Conservation (phyloP, 2,329 filamentous ascomycete species). For the Cercospora citrullina region DNA sequence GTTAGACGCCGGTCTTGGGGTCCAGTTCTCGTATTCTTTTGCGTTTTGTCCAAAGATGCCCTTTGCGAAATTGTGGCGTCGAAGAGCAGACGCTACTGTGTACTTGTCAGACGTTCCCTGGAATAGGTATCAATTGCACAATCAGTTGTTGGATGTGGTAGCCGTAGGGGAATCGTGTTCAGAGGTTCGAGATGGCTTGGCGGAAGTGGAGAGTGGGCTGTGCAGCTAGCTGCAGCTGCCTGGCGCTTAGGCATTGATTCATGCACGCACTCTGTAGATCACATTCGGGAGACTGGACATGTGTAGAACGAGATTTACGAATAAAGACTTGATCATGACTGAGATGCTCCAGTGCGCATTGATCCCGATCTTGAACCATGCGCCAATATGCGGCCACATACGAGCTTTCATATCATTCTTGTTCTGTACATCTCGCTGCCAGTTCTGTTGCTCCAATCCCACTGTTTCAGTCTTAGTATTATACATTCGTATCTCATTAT, state of each 20-base stretch:
- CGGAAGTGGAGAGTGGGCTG: not conserved
- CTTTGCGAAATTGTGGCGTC: not conserved
- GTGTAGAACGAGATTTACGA: not conserved
- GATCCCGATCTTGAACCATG: not conserved
- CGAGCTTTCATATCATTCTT: not conserved
- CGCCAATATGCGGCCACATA: not conserved
- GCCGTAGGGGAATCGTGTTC: not conserved
- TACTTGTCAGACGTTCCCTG: not conserved
- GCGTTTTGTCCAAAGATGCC: not conserved
- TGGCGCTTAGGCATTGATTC: not conserved
- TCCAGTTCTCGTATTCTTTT: not conserved
- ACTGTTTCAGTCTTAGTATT: not conserved
- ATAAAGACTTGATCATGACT: not conserved
- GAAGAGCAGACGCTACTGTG: not conserved
- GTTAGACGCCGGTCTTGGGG: not conserved
- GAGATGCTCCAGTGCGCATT: not conserved
- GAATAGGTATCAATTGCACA: not conserved
- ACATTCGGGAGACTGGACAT: not conserved
- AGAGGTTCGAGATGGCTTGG: not conserved
- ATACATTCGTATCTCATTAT: not conserved
- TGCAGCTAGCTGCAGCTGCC: conserved; percentile 1
- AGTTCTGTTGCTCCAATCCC: not conserved
- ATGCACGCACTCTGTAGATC: not conserved
- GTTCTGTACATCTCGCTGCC: not conserved
- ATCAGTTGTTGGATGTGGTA: not conserved